Conservation (phyloP, 768 basidiomycete genomes). For the Clathrus columnatus region DNA sequence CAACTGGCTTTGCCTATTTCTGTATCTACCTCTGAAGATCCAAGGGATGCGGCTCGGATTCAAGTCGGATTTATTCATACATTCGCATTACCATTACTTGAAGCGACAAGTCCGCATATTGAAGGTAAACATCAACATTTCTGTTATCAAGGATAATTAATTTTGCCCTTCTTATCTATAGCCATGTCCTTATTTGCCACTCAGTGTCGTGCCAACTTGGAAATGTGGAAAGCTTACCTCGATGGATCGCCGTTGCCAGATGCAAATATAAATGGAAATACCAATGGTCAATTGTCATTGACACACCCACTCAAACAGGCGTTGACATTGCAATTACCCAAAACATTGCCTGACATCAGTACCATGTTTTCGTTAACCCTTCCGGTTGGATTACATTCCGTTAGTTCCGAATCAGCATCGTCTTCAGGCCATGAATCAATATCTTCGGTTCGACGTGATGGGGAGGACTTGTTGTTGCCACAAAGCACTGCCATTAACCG, state of each 20-base stretch:
- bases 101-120: slow-evolving; percentile 60
- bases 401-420: not conserved
- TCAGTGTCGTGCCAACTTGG: slow-evolving; percentile 62
- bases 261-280: not conserved
- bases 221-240: slow-evolving; percentile 53
- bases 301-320: not conserved
- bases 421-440: not conserved
- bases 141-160: not conserved
- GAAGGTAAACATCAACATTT: slow-evolving; percentile 46
- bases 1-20: slow-evolving; percentile 64
- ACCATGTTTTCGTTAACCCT: slow-evolving; percentile 8
- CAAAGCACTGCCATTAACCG: not conserved
- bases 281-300: not conserved
- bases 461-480: too few species aligned
- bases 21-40: slow-evolving; percentile 40
- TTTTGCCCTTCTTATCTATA: slow-evolving; percentile 19
- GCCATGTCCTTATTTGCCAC: slow-evolving; percentile 62
- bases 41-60: slow-evolving; percentile 61
- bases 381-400: slow-evolving; percentile 6
- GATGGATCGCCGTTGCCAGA: slow-evolving; percentile 22
- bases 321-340: not conserved
- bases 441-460: not conserved
- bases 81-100: slow-evolving; percentile 79
- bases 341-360: slow-evolving; percentile 2
- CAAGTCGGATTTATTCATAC: slow-evolving; percentile 85